Conservation (phyloP, 805 yeast genomes). For the Jamesozyma spencerorum region DNA sequence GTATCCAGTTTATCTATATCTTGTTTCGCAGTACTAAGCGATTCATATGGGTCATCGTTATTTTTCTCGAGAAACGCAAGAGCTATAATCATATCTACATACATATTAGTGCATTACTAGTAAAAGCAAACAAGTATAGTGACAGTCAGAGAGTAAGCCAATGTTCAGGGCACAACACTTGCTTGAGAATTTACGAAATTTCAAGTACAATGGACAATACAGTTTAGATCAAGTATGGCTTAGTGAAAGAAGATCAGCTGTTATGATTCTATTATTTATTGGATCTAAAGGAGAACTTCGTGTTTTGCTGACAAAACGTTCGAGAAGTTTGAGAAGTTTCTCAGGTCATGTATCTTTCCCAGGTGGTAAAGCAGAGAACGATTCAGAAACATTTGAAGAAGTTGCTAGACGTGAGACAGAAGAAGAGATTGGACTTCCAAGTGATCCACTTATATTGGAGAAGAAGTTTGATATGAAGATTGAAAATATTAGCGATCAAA, state of each 20-base stretch:
- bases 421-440: slow-evolving; percentile 76
- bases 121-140: no score
- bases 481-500: slow-evolving; percentile 43
- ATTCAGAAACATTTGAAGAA: slow-evolving; percentile 55
- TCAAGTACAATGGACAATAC: slow-evolving; percentile 9
- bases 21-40: no score
- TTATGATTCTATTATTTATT: slow-evolving; percentile 60
- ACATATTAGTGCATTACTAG: no score
- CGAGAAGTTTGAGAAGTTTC: slow-evolving; percentile 58
- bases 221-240: slow-evolving; percentile 61
- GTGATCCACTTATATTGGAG: slow-evolving; percentile 36
- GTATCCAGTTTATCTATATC: no score
- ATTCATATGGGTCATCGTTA: no score
- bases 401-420: slow-evolving; percentile 75
- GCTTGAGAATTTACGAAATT: slow-evolving; percentile 15
- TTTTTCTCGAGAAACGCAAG: no score
- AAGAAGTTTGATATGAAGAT: slow-evolving; percentile 45
- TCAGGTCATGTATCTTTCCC: slow-evolving; percentile 91
- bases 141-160: no score
- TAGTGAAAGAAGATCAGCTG: slow-evolving; percentile 62
- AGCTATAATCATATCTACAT: no score
- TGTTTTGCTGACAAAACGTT: slow-evolving; percentile 71
- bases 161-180: slow-evolving; percentile 17
- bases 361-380: slow-evolving; percentile 81
- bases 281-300: slow-evolving; percentile 69